A percentile compares a stretch with the other conserved stretches of the same genome.
Conservation (phyloP, 768 basidiomycete species). For the Mycena epipterygia region DNA sequence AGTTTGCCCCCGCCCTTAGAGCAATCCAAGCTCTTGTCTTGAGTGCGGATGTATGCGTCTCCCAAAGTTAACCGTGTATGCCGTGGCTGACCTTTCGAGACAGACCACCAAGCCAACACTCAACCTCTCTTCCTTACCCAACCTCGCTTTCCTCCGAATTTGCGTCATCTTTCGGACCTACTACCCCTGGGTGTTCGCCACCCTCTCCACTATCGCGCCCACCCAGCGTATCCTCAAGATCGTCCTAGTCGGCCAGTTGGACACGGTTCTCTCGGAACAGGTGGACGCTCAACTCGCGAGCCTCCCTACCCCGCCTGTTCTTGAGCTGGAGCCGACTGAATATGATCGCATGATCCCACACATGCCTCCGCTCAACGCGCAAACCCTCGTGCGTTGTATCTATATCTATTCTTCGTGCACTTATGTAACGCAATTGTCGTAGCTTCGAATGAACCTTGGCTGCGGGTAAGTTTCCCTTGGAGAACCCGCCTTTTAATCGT, state of each 20-base stretch:
- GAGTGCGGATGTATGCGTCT: slow-evolving; percentile 1
- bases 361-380: neutral
- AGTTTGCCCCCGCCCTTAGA: neutral
- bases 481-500: neutral
- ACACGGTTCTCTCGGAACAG: neutral
- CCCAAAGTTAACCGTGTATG: neutral
- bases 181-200: slow-evolving; percentile 1
- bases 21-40: neutral
- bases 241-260: slow-evolving; percentile 1
- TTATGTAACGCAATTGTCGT: neutral
- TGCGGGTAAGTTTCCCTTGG: slow-evolving; percentile 1
- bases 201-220: too few relatives aligned
- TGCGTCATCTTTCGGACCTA: neutral
- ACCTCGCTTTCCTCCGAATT: neutral
- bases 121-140: neutral
- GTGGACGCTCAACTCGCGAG: neutral
- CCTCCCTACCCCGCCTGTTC: neutral
- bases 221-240: neutral
- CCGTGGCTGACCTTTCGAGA: neutral
- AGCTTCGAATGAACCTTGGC: neutral
- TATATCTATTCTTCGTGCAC: slow-evolving; percentile 1
- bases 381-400: neutral
- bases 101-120: slow-evolving; percentile 1
- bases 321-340: neutral
- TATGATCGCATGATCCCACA: slow-evolving; percentile 1